phyloP scores from a whole-genome alignment of 2,329 filamentous ascomycete genomes.

The Trichoderma cornu-damae region DNA sequence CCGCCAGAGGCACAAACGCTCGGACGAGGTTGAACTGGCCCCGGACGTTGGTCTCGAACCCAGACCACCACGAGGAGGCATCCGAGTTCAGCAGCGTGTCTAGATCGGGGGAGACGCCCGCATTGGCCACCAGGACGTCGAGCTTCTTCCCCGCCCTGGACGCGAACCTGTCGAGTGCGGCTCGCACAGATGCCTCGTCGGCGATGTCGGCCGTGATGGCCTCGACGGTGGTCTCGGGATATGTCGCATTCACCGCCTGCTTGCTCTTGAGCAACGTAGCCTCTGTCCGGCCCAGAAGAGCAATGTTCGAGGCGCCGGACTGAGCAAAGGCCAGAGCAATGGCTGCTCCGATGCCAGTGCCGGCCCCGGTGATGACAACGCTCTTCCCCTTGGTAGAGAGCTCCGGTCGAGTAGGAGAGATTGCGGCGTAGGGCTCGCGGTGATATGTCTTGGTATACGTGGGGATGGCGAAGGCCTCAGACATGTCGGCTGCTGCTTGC shows the following conservation, averaged over 20 bases:
- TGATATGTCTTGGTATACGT: conserved; percentile 19
- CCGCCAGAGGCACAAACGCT: conserved; percentile 27
- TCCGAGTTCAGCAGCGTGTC: conserved; percentile 21
- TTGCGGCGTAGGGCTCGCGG: conserved; percentile 28
- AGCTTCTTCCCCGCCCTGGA: conserved; percentile 29
- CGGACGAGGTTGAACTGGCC: conserved; percentile 30
- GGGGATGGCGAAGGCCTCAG: background rate
- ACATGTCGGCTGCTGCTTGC: background rate
- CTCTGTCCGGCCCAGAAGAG: conserved; percentile 38
- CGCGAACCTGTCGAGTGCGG: conserved; percentile 22
- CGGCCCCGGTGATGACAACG: conserved; percentile 61
- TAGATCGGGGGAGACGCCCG: conserved; percentile 24
- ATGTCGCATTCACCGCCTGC: conserved; percentile 39
- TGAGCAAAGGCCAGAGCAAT: conserved; percentile 53
- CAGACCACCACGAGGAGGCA: conserved; percentile 25
- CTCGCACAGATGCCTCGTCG: conserved; percentile 21
- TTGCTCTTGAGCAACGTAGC: conserved; percentile 30
- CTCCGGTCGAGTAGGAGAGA: conserved; percentile 32
- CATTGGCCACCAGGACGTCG: conserved; percentile 36
- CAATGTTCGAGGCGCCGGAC: conserved; percentile 37
- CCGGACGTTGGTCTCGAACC: conserved; percentile 29
- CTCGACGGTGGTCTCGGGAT: conserved; percentile 45
- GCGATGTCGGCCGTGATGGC: conserved; percentile 33
- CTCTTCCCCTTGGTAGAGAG: conserved; percentile 39
- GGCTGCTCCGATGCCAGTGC: conserved; percentile 57